A percentile compares a stretch with the other conserved stretches of the same genome.
Evolutionary conservation across 2,329 filamentous ascomycete species (phyloP).

Genomic region (Geosmithia flava): DNA sequence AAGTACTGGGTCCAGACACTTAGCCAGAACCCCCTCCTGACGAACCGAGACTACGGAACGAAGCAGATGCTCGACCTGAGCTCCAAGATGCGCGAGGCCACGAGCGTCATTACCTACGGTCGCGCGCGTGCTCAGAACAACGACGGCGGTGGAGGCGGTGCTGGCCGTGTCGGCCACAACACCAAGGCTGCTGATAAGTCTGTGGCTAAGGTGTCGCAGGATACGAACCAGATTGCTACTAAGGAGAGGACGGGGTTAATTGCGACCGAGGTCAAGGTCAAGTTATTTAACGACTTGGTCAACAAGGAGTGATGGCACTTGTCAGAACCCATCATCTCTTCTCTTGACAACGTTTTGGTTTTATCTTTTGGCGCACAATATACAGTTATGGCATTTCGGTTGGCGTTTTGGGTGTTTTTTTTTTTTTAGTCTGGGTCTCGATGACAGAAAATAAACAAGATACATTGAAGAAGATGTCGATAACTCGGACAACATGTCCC

Average conservation of each 20-base stretch:
- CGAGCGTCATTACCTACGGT: constrained; percentile 13
- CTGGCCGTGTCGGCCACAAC: neutral
- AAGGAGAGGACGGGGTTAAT: constrained; percentile 52
- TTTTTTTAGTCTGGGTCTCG: neutral
- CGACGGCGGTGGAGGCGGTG: neutral
- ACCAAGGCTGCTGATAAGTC: constrained; percentile 24
- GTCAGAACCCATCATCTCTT: neutral
- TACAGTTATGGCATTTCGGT: neutral
- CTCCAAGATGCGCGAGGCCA: constrained; percentile 64
- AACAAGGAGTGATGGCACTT: neutral
- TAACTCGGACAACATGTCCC: too few relatives aligned
- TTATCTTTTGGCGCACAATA: neutral
- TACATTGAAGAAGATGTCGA: neutral
- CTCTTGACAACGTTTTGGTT: neutral
- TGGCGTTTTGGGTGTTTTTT: neutral
- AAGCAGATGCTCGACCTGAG: constrained; percentile 86
- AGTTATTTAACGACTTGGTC: constrained; percentile 39
- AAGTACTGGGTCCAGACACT: constrained; percentile 99
- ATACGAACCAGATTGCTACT: constrained; percentile 47
- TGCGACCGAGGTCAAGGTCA: constrained; percentile 50
- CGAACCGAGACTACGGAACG: constrained; percentile 84
- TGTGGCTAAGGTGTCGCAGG: constrained; percentile 46
- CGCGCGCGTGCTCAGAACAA: constrained; percentile 9
- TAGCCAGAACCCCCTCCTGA: constrained; percentile 78
- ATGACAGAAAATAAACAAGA: neutral